A percentile compares a stretch with the other conserved stretches of the same genome.
These are phyloP conservation scores for Zychaea mexicana DNA, from an alignment of 371 early-diverging fungal species.

Conservation along the genomic window DNA sequence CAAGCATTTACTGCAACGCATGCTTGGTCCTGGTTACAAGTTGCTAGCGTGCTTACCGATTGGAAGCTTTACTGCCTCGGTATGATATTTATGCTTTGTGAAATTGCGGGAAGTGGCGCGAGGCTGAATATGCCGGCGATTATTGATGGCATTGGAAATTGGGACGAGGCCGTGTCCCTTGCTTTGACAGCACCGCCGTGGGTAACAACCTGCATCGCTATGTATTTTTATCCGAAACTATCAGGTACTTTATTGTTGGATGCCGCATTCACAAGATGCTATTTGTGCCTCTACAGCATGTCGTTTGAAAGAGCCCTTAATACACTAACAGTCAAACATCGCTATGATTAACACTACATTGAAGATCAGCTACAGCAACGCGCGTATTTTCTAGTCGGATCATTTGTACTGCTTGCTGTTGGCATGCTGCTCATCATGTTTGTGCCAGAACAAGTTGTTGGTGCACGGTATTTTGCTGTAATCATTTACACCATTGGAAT, in stretches of 20 bases:
- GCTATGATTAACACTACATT: no score
- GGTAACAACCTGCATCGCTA: neutral
- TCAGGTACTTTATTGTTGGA: slow-evolving; percentile 2
- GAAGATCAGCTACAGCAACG: neutral
- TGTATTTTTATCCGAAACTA: no score
- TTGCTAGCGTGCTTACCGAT: neutral
- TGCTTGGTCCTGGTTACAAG: neutral
- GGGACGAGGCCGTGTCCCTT: neutral
- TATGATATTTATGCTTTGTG: neutral
- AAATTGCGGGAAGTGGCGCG: neutral
- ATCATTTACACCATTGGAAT: neutral
- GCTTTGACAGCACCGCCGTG: neutral
- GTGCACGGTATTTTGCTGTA: neutral
- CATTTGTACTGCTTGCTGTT: neutral
- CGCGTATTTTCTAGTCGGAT: neutral
- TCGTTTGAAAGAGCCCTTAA: no score
- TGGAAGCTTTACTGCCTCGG: neutral
- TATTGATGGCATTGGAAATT: neutral
- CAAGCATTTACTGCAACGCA: neutral
- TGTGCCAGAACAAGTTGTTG: neutral
- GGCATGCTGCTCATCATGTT: neutral
- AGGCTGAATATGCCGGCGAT: neutral
- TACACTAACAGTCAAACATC: no score
- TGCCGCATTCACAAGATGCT: no score
- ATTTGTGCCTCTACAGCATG: no score